phyloP scores from a whole-genome alignment of 139 green algal genomes.

The Klebsormidium nitens region DNA sequence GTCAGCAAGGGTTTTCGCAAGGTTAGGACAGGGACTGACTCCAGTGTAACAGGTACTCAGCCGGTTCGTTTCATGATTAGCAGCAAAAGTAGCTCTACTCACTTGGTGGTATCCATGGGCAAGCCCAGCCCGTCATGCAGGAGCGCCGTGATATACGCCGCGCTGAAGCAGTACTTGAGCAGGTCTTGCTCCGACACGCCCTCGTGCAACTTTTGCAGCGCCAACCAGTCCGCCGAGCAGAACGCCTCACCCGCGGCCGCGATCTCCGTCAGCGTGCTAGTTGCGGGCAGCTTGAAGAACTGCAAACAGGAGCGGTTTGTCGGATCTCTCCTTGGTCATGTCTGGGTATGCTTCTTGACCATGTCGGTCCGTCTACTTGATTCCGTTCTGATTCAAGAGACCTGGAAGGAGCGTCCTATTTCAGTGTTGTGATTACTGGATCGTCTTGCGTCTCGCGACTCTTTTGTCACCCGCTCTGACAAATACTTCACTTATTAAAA shows the following conservation, averaged over 20 bases:
- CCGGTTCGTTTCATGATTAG: too few relatives aligned
- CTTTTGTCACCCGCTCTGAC: too few relatives aligned
- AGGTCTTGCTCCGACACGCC: slow-evolving; percentile 1
- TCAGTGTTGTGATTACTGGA: slow-evolving; percentile 11
- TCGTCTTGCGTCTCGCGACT: too few relatives aligned
- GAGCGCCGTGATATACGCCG: slow-evolving; percentile 31
- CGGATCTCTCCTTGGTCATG: not conserved
- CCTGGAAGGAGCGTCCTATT: not conserved
- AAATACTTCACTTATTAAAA: too few relatives aligned
- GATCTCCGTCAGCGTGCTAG: slow-evolving; percentile 18
- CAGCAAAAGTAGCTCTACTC: too few relatives aligned
- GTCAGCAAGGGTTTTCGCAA: too few relatives aligned
- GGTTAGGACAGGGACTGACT: too few relatives aligned
- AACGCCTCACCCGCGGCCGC: slow-evolving; percentile 9
- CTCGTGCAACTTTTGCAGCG: not conserved
- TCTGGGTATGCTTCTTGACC: too few relatives aligned
- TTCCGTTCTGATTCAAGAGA: too few relatives aligned
- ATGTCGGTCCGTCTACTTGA: too few relatives aligned
- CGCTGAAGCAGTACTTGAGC: slow-evolving; percentile 40
- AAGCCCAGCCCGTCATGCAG: slow-evolving; percentile 34
- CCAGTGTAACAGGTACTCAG: too few relatives aligned
- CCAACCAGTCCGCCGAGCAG: slow-evolving; percentile 16
- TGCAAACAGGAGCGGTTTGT: not conserved
- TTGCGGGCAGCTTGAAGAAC: slow-evolving; percentile 29
- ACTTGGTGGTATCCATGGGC: slow-evolving; percentile 11